phyloP scores from a whole-genome alignment of 1,284 basidiomycete genomes.

The Sanghuangporus baumii region DNA sequence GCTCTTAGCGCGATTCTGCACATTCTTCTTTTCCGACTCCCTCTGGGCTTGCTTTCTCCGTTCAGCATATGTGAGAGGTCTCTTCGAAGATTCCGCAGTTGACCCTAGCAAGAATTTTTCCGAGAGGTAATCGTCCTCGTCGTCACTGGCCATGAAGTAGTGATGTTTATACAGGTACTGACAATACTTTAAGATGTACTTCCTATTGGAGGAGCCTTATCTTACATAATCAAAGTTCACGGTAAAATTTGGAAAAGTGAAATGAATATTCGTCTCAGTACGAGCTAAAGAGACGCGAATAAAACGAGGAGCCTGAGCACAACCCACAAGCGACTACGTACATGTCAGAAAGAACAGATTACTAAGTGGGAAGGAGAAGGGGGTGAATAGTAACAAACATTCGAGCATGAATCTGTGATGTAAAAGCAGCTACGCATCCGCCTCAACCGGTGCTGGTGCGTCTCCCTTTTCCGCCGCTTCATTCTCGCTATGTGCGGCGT shows the following conservation, averaged over 20 bases:
- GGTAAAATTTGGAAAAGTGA: not conserved
- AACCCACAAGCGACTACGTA: constrained; percentile 8
- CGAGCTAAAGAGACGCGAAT: constrained; percentile 7
- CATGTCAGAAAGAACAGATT: constrained; percentile 1
- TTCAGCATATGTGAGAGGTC: constrained; percentile 58
- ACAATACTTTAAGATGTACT: too few relatives aligned
- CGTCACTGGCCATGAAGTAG: constrained; percentile 46
- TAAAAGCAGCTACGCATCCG: not conserved
- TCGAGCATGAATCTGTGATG: not conserved
- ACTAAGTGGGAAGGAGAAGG: not conserved
- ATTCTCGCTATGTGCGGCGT: constrained; percentile 37
- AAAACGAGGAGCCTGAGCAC: not conserved
- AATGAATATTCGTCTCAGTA: not conserved
- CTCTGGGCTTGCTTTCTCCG: constrained; percentile 58
- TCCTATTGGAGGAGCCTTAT: not conserved
- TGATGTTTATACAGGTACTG: constrained; percentile 12
- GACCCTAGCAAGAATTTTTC: constrained; percentile 67
- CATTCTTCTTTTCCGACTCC: constrained; percentile 54
- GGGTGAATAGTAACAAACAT: not conserved
- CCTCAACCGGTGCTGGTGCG: not conserved
- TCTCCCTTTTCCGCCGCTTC: constrained; percentile 16
- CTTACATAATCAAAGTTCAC: not conserved
- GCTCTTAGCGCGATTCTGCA: constrained; percentile 56
- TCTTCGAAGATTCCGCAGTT: constrained; percentile 26
- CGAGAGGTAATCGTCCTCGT: constrained; percentile 79